phyloP scores from a whole-genome alignment of 2,329 filamentous ascomycete genomes.

The Akanthomyces dipterigenus region DNA sequence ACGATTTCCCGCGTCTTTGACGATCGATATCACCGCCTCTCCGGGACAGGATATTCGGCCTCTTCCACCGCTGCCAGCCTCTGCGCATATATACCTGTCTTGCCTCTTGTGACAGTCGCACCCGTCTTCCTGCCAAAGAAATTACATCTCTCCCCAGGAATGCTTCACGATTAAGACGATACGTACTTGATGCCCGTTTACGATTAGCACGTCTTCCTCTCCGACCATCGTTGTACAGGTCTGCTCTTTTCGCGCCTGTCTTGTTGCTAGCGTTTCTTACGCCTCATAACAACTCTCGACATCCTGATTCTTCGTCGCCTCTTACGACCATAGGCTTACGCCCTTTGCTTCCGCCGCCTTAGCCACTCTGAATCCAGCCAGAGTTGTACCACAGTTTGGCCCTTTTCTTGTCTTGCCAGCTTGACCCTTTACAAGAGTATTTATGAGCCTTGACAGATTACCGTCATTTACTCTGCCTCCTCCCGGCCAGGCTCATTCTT shows the following conservation, averaged over 20 bases:
- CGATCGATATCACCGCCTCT: neutral
- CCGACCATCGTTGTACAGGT: slow-evolving; percentile 1
- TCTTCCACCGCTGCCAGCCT: neutral
- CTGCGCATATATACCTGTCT: neutral
- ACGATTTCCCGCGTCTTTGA: neutral
- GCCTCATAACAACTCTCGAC: neutral
- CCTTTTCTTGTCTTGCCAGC: neutral
- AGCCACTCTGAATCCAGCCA: slow-evolving; percentile 4
- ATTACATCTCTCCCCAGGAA: slow-evolving; percentile 5
- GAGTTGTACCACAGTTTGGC: neutral
- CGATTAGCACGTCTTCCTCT: slow-evolving; percentile 21
- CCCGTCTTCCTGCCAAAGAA: neutral
- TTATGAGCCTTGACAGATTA: slow-evolving; percentile 62
- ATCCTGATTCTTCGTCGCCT: neutral
- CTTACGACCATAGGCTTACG: neutral
- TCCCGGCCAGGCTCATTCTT: slow-evolving; percentile 62
- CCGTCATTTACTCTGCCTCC: slow-evolving; percentile 65
- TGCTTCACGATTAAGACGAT: slow-evolving; percentile 20
- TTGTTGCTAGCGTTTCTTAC: slow-evolving; percentile 4
- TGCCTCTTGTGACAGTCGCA: neutral
- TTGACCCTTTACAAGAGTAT: slow-evolving; percentile 25
- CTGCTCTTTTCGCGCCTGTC: neutral
- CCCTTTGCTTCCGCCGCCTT: neutral
- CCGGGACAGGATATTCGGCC: neutral
- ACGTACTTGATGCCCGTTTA: slow-evolving; percentile 22